A percentile compares a stretch with the other conserved stretches of the same genome.
These are phyloP conservation scores for Colletotrichum euphorbiae DNA, from an alignment of 2,329 filamentous ascomycete species.

Conservation along the genomic window DNA sequence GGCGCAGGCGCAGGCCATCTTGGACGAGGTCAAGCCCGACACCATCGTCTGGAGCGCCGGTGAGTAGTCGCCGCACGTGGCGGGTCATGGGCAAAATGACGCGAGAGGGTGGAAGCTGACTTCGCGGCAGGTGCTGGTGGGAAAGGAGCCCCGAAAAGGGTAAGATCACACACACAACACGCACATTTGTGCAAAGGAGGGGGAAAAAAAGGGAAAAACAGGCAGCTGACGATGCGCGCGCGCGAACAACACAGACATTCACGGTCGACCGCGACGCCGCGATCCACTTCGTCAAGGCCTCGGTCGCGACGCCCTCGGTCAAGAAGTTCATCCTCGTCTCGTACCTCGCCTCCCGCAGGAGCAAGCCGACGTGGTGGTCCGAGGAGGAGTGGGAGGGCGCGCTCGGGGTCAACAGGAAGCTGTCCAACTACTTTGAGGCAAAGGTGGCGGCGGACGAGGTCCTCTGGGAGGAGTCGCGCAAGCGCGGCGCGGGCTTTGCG, in stretches of 20 bases:
- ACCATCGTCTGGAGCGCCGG: slow-evolving; percentile 78
- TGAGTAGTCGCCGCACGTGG: slow-evolving; percentile 46
- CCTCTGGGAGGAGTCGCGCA: slow-evolving; percentile 61
- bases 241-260: slow-evolving; percentile 61
- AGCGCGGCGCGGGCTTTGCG: slow-evolving; percentile 54
- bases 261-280: slow-evolving; percentile 74
- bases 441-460: slow-evolving; percentile 71
- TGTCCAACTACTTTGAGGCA: slow-evolving; percentile 69
- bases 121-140: slow-evolving; percentile 64
- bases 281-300: slow-evolving; percentile 70
- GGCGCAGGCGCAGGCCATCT: slow-evolving; percentile 69
- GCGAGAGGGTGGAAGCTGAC: slow-evolving; percentile 27
- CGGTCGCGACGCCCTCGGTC: slow-evolving; percentile 64
- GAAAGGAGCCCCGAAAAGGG: slow-evolving; percentile 64
- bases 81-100: neutral
- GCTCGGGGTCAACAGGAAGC: slow-evolving; percentile 56
- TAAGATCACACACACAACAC: slow-evolving; percentile 42
- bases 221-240: neutral
- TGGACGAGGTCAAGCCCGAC: slow-evolving; percentile 71
- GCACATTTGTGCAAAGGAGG: too few species aligned
- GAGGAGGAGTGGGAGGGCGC: slow-evolving; percentile 61
- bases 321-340: slow-evolving; percentile 75
- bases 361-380: slow-evolving; percentile 67
- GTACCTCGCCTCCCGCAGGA: slow-evolving; percentile 66
- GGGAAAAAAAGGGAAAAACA: too few species aligned